Base-by-base conservation (phyloP, 2,329 filamentous ascomycete species). In the Epichloe gansuensis region DNA sequence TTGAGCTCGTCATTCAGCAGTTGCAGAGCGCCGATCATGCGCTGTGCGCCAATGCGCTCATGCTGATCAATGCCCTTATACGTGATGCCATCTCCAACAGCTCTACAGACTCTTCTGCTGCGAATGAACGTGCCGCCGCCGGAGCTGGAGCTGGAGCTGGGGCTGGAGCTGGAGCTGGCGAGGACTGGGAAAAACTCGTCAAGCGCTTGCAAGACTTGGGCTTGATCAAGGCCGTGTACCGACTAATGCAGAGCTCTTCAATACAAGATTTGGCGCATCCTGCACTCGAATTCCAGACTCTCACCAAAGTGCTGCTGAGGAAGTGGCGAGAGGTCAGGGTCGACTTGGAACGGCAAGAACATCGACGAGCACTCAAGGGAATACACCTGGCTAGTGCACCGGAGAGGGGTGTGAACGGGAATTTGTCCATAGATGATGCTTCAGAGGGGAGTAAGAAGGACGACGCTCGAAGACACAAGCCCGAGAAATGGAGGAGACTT, bases 161-260 rank as follows among this genome's bases (percentile, higher is more conserved):
- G 3, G 61, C 36, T 61, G 66, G 13, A 8, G 34, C 34, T 15
- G 41, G 34, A 9, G 7, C 39, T 25, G 41, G 41, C 31, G 82
- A 87, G 55, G 91, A 97, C 61, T 97, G 93, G 90, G 87, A 89
- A 47, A 93, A 87, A 61, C 94, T 97, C 62, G 90, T 98, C 67
- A 95, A 95, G 72, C 78, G 84, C 57, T 69, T 98, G 58, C 93
- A 97, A 67, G 91, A 97, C 68, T 71, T 97, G 34, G 93, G 91
- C 0, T 81, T 97, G 40, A 95, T 97, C 58, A 88, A 89, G 66
- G 87, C 89, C 9, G 91, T 95, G 13, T 96, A 89, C 67, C 81
- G 81, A 57, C 78, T 98, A 52, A 96, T 97, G 89, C 90, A 95
- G 70, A 90, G 90, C 61, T 91, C 89, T 31, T 85, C 89, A 2